Evolutionary conservation across 108 stramenopile species (phyloP).

Genomic region (Fragilariopsis cylindrus): DNA sequence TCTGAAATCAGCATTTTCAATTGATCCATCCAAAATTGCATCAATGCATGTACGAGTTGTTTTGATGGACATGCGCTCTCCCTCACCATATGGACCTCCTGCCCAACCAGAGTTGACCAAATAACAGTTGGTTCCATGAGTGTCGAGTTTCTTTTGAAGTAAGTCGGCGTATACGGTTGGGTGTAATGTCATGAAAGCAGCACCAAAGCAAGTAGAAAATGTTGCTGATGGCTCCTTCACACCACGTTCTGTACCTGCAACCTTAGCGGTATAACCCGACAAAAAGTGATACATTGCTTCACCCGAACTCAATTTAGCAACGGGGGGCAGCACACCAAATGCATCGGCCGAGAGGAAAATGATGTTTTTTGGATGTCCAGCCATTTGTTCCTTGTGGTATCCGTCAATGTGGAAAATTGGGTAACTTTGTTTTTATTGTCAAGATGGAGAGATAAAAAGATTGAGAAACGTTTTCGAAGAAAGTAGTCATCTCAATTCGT

Average conservation of each 20-base stretch:
- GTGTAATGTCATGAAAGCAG: conserved; percentile 96
- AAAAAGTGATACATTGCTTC: conserved; percentile 99
- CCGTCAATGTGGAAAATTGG: conserved; percentile 21
- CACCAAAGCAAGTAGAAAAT: conserved; percentile 96
- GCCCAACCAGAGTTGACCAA: conserved; percentile 98
- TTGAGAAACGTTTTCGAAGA: not conserved
- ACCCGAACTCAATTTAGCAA: conserved; percentile 87
- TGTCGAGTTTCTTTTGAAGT: conserved; percentile 88
- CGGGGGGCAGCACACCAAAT: conserved; percentile 97
- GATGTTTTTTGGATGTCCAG: conserved; percentile 93
- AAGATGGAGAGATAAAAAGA: not conserved
- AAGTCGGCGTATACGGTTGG: conserved; percentile 95
- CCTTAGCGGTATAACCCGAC: conserved; percentile 97
- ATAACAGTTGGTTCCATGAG: conserved; percentile 88
- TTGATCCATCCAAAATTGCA: conserved; percentile 94
- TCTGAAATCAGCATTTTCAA: conserved; percentile 73
- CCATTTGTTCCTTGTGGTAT: conserved; percentile 90
- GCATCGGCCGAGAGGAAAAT: conserved; percentile 98
- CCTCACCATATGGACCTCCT: conserved; percentile 94
- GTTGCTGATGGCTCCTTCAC: conserved; percentile 92
- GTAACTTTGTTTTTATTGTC: not conserved
- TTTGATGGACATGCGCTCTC: conserved; percentile 96
- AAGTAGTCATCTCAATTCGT: too few relatives aligned
- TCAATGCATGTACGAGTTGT: conserved; percentile 94
- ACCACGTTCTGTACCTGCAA: conserved; percentile 98